Evolutionary conservation across 441 rosid genomes (phyloP).

Genomic region (Pelargonium fulgidum): DNA sequence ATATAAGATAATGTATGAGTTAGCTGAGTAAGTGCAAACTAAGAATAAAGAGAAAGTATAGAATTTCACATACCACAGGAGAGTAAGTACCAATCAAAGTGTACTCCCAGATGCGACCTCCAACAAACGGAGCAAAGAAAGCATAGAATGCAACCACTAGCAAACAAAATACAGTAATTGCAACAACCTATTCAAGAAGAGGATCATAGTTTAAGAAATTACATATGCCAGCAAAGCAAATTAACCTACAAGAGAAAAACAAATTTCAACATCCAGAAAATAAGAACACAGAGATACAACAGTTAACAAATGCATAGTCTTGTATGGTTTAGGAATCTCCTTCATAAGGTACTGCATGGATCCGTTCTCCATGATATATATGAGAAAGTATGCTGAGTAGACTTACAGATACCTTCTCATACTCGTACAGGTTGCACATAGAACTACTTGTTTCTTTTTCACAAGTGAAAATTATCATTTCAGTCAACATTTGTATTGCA

Average conservation of each 20-base stretch:
- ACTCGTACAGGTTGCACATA: background rate
- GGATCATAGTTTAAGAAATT: constrained; percentile 15
- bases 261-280: background rate
- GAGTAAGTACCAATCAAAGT: constrained; percentile 43
- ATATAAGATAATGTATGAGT: background rate
- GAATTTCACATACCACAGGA: constrained; percentile 49
- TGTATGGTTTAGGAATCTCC: background rate
- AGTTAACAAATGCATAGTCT: background rate
- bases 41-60: background rate
- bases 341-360: no score
- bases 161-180: constrained; percentile 66
- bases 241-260: background rate
- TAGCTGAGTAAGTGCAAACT: background rate
- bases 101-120: constrained; percentile 61
- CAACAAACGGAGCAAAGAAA: constrained; percentile 63
- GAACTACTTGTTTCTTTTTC: background rate
- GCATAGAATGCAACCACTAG: constrained; percentile 66
- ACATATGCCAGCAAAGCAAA: constrained; percentile 1
- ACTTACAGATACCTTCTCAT: background rate
- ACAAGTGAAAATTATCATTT: background rate
- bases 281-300: background rate
- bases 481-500: background rate
- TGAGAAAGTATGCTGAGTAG: background rate
- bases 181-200: constrained; percentile 48
- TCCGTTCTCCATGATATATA: background rate